Base-by-base conservation (phyloP, 768 basidiomycete genomes). In the Mycena chlorophos region DNA sequence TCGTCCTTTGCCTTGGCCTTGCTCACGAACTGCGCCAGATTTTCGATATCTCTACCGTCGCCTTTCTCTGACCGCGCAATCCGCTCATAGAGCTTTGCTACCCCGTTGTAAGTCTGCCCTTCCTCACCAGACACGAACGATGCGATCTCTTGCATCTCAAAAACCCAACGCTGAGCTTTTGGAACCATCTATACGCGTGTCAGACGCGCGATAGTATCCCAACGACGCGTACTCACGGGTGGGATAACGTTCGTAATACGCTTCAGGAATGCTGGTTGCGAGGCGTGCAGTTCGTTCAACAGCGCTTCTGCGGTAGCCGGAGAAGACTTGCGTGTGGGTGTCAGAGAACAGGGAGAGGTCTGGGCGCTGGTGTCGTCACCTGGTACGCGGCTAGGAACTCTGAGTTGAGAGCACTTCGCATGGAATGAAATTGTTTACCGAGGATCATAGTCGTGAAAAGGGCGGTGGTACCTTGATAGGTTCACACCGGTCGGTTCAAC, bases 91-190 rank as follows among this genome's bases (percentile, higher is more conserved):
- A 78, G 55, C 55, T 69, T 69, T 22, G 81, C 73, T 39, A 84
- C 62, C 6, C 81, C 83, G 45, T 72, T 65, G 63, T 82, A 79
- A 4, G 78, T 76, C 22, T 76, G 71, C 0, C 74, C 75, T 54
- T 77, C 75, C 1, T 64, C 70, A 5, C 69, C 73, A 8, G 77
- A 76, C 10, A 86, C 79, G 65, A 85, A 86, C 5, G 67, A 71
- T 2, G 78, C 75, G 37, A 87, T 84, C 66, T 87, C 86, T 49
- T 80, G 71, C 84, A 84, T 86, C 71, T 86, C 84, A 43, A 77
- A 79, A 14, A 80, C 76, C 78, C 77, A 86, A 48, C 84, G 74
- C 61, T 87, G 85, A 3, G 82, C 81, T 58, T 85, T 87, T n/a
- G 78, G 81, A 19, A 83, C 67, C 82, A 84, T 82, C 29, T 60